Base-by-base conservation (phyloP, 805 yeast genomes). In the Kodamaea jinghongensis region DNA sequence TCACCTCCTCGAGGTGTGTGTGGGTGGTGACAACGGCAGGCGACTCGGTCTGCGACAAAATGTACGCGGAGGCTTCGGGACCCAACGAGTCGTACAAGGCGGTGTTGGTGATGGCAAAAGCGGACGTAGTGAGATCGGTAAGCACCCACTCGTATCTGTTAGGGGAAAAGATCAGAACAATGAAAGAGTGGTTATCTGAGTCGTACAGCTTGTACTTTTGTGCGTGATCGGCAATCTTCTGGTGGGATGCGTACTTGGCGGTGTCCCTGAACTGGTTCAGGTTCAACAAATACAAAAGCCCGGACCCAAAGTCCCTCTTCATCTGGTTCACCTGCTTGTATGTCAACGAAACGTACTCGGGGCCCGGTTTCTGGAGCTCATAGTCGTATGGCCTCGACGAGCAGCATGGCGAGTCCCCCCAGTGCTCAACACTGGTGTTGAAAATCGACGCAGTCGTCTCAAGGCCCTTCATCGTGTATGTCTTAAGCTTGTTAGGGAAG, bases 11-110 rank as follows among this genome's bases (percentile, higher is more conserved):
- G 41, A 82, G 56, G 48, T 83, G 79, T 34, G 66, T 65, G 41
- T 69, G 71, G 6, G 87, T 70, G 34, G 76, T 65, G 13, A 81
- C 65, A 26, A 82, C 64, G 10, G 80, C 70, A 2, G 73, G 73
- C 16, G 62, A 54, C 35, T 61, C 54, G 13, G 71, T 63, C 42
- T 53, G 47, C 12, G 50, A 52, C 43, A 67, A 57, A 38, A 67
- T 65, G 46, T 53, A 57, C 37, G 54, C 54, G 1, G 71, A 55
- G 11, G 67, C 51, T 25, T 56, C 57, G 3, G 58, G 49, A 3
- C 72, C 72, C 46, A 67, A 58, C 26, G 72, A 65, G 44, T 66
- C 72, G 45, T 67, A 67, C 40, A 67, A 58, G 8, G 70, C 63
- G 17, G 72, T 67, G 43, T 55, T 60, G 38, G 71, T 59, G 37